A percentile compares a stretch with the other conserved stretches of the same genome.
phyloP scores from a whole-genome alignment of 1,139 yeast species.

The Candida sojae region DNA sequence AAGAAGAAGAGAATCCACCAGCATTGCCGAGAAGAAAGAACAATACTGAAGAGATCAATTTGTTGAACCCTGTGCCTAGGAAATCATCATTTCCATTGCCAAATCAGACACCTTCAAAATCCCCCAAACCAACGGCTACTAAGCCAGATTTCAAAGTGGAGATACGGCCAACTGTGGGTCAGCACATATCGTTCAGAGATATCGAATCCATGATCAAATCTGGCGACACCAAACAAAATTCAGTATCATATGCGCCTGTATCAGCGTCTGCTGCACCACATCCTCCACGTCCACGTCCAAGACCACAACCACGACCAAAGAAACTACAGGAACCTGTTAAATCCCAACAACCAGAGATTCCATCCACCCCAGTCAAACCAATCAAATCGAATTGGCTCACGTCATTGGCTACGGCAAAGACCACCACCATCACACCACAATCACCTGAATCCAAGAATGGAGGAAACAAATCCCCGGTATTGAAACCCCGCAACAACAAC shows the following conservation, averaged over 20 bases:
- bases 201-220: slow-evolving; percentile 21
- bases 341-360: slow-evolving; percentile 5
- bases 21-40: not conserved
- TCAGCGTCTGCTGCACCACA: not conserved
- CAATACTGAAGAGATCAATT: slow-evolving; percentile 16
- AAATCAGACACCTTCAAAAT: not conserved
- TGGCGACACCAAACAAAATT: slow-evolving; percentile 8
- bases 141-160: not conserved
- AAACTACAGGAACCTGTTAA: slow-evolving; percentile 5
- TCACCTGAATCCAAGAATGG: slow-evolving; percentile 4
- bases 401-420: slow-evolving; percentile 5
- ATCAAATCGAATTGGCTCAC: slow-evolving; percentile 9
- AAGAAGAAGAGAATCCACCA: slow-evolving; percentile 2
- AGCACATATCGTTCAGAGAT: slow-evolving; percentile 23
- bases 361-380: slow-evolving; percentile 1
- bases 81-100: slow-evolving; percentile 9
- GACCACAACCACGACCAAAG: slow-evolving; percentile 9
- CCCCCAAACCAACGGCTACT: not conserved
- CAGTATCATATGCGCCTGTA: slow-evolving; percentile 1
- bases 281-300: slow-evolving; percentile 7
- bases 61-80: slow-evolving; percentile 23
- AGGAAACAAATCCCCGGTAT: not conserved
- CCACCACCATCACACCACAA: slow-evolving; percentile 9
- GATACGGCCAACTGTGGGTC: not conserved
- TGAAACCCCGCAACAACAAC: not conserved